A percentile compares a stretch with the other conserved stretches of the same genome.
These are phyloP conservation scores for Aspergillus asperescens DNA, from an alignment of 495 filamentous ascomycete genomes.

Conservation along the genomic window DNA sequence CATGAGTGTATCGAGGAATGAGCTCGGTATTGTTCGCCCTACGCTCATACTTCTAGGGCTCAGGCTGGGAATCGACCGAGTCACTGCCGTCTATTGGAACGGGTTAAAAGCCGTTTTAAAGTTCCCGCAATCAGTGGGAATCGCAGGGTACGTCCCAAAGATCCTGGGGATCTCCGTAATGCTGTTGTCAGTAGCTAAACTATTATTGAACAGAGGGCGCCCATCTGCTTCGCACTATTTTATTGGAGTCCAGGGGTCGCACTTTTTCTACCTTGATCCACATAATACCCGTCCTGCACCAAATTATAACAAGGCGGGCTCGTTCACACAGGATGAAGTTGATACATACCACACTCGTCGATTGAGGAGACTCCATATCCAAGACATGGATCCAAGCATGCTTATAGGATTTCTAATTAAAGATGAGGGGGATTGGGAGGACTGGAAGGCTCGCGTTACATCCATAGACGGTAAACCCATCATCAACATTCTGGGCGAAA, in stretches of 20 bases:
- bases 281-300: slow-evolving; percentile 71
- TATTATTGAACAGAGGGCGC: slow-evolving; percentile 58
- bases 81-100: slow-evolving; percentile 90
- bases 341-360: slow-evolving; percentile 84
- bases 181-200: not conserved
- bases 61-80: slow-evolving; percentile 84
- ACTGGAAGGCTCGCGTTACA: slow-evolving; percentile 67
- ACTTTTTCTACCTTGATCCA: slow-evolving; percentile 94
- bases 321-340: slow-evolving; percentile 66
- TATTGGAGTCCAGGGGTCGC: slow-evolving; percentile 81
- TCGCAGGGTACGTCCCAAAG: slow-evolving; percentile 72
- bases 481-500: slow-evolving; percentile 66
- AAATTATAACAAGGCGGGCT: slow-evolving; percentile 46
- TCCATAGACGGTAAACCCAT: slow-evolving; percentile 74
- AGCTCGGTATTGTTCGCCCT: slow-evolving; percentile 62
- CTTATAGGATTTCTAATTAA: slow-evolving; percentile 90
- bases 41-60: slow-evolving; percentile 86
- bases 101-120: slow-evolving; percentile 74
- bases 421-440: slow-evolving; percentile 74
- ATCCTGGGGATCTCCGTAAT: not conserved
- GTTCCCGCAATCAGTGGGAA: slow-evolving; percentile 85
- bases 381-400: slow-evolving; percentile 99
- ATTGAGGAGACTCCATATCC: slow-evolving; percentile 72
- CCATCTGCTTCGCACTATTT: slow-evolving; percentile 97
- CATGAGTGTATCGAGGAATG: slow-evolving; percentile 62